Conservation (phyloP, 2,329 filamentous ascomycete genomes). For the Colletotrichum navitas region DNA sequence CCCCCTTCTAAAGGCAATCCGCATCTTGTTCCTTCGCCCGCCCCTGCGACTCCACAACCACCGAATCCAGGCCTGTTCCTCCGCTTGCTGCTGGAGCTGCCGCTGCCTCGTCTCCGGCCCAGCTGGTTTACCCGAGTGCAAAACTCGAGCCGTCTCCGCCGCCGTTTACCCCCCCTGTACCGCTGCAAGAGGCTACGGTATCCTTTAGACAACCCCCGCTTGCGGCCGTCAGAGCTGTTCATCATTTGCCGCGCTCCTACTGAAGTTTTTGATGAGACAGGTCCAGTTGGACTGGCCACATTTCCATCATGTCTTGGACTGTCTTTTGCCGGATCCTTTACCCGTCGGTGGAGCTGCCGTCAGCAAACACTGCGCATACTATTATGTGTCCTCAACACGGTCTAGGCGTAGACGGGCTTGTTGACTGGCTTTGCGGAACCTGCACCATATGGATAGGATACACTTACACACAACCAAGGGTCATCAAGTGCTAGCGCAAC, state of each 20-base stretch:
- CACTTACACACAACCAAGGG: conserved; percentile 2
- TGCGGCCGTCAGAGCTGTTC: conserved; percentile 1
- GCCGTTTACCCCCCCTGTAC: background rate
- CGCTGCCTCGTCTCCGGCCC: conserved; percentile 22
- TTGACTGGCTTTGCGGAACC: background rate
- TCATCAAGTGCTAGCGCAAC: background rate
- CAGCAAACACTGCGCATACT: conserved; percentile 3
- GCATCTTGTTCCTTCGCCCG: conserved; percentile 22
- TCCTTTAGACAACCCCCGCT: conserved; percentile 11
- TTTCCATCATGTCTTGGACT: background rate
- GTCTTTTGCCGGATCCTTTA: background rate
- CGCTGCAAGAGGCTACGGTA: conserved; percentile 24
- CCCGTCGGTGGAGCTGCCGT: conserved; percentile 18
- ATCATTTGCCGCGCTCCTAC: conserved; percentile 28
- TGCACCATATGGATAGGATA: conserved; percentile 10
- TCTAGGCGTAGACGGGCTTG: background rate
- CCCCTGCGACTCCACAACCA: conserved; percentile 22
- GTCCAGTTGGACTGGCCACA: conserved; percentile 25
- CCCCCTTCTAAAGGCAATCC: conserved; percentile 28
- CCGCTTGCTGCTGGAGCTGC: conserved; percentile 9
- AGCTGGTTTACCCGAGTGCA: conserved; percentile 4
- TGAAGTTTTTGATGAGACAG: conserved; percentile 30
- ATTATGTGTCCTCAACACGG: background rate
- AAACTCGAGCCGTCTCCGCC: background rate
- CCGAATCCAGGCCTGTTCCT: conserved; percentile 30